These are phyloP conservation scores for Elaeis oleifera DNA, from an alignment of 202 grass and related monocot genomes.

Conservation along the genomic window DNA sequence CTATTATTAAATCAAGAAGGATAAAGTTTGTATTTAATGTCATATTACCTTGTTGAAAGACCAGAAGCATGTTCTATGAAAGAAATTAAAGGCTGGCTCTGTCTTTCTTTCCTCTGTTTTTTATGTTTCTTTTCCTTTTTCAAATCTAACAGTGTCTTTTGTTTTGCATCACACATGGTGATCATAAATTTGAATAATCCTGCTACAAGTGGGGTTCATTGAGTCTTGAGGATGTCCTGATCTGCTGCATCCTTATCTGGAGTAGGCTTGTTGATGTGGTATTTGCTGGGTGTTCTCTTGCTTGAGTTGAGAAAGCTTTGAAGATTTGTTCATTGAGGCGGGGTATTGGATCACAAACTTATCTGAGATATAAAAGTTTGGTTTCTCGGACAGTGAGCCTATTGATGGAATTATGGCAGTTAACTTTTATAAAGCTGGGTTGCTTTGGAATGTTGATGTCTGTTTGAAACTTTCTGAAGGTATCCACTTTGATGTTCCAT, in stretches of 20 bases:
- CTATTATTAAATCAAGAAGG: no score
- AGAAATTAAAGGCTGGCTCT: no score
- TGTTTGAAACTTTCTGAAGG: no score
- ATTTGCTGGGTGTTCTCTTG: not conserved
- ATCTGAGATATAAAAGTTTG: not conserved
- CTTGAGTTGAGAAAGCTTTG: not conserved
- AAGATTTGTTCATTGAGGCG: not conserved
- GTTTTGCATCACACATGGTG: slow-evolving; percentile 8
- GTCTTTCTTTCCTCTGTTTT: not conserved
- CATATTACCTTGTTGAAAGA: no score
- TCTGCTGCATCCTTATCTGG: not conserved
- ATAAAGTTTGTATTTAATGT: no score
- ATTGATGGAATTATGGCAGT: not conserved
- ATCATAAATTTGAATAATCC: slow-evolving; percentile 3
- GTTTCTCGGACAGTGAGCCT: slow-evolving; percentile 4
- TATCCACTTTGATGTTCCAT: no score
- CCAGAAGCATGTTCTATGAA: no score
- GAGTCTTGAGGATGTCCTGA: not conserved
- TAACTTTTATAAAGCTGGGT: not conserved
- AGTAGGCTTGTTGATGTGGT: slow-evolving; percentile 5
- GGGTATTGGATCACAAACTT: not conserved
- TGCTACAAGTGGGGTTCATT: slow-evolving; percentile 7
- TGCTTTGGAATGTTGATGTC: not conserved
- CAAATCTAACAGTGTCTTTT: slow-evolving; percentile 7
- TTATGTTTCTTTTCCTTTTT: slow-evolving; percentile 1